These are phyloP conservation scores for Tuber aestivum DNA, from an alignment of 495 filamentous ascomycete genomes.

Conservation along the genomic window DNA sequence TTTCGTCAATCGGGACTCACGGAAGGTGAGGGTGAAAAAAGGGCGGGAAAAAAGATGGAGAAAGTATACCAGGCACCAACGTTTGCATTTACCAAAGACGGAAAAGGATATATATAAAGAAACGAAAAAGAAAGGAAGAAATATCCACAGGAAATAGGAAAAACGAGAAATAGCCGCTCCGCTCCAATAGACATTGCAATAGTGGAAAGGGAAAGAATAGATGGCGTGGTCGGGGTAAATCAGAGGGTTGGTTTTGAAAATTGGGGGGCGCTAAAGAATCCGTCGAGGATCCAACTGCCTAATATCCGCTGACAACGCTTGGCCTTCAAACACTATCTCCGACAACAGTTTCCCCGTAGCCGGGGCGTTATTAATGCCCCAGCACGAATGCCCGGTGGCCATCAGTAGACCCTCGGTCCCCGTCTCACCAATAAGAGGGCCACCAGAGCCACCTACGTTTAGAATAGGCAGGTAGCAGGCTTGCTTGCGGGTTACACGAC, in stretches of 20 bases:
- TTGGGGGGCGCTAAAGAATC: constrained; percentile 43
- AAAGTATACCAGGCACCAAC: not conserved
- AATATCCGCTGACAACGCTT: constrained; percentile 68
- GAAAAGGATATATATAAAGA: not conserved
- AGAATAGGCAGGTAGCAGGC: constrained; percentile 89
- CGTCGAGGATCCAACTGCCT: constrained; percentile 62
- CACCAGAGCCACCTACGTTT: constrained; percentile 55
- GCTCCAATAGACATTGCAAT: not conserved
- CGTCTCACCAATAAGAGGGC: constrained; percentile 73
- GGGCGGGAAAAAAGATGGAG: not conserved
- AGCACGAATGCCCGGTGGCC: constrained; percentile 90
- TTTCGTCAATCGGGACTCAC: not conserved
- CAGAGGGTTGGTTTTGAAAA: not conserved
- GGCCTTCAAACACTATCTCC: constrained; percentile 76
- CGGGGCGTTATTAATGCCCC: constrained; percentile 95
- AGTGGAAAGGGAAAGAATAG: not conserved
- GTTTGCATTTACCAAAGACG: not conserved
- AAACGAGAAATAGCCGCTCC: not conserved
- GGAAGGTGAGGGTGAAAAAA: not conserved
- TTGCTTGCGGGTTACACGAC: constrained; percentile 73
- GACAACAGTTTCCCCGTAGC: constrained; percentile 85
- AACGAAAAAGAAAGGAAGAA: not conserved
- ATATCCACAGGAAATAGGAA: not conserved
- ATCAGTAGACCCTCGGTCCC: constrained; percentile 70
- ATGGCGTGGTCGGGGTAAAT: not conserved